Evolutionary conservation across 108 stramenopile species (phyloP).

Genomic region (Nitzschia sp.): DNA sequence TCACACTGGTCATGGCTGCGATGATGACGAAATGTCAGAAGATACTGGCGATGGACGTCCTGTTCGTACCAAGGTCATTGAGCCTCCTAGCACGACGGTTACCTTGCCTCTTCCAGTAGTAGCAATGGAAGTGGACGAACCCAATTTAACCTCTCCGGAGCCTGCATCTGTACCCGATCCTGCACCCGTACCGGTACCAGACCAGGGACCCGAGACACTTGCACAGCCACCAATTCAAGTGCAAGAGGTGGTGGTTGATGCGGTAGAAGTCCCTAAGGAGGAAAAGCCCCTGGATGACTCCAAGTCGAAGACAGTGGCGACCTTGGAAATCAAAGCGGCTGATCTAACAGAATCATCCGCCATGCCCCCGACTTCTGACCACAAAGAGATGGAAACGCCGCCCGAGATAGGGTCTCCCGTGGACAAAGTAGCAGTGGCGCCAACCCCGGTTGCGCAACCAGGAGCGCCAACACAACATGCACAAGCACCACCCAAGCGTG

Average conservation of each 20-base stretch:
- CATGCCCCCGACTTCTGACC: no score
- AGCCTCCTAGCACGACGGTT: background rate
- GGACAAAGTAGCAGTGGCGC: background rate
- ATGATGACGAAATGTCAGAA: constrained; percentile 7
- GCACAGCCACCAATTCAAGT: background rate
- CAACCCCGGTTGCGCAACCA: background rate
- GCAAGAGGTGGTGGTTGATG: background rate
- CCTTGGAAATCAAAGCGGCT: background rate
- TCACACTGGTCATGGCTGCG: background rate
- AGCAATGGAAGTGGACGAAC: constrained; percentile 2
- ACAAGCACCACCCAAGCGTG: background rate
- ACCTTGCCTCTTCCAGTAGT: background rate
- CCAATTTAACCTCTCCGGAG: background rate
- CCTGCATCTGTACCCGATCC: constrained; percentile 2
- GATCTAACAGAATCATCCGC: no score
- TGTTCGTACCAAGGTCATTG: constrained; percentile 4
- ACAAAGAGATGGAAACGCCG: background rate
- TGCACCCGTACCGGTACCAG: no score
- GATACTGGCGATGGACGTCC: constrained; percentile 2
- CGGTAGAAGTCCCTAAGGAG: background rate
- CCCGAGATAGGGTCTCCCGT: background rate
- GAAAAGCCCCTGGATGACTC: background rate
- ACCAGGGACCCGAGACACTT: no score
- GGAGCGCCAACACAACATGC: background rate
- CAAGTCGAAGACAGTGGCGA: background rate